Evolutionary conservation across 2,329 filamentous ascomycete genomes (phyloP).

Genomic region (Ophiostoma tasmaniense): DNA sequence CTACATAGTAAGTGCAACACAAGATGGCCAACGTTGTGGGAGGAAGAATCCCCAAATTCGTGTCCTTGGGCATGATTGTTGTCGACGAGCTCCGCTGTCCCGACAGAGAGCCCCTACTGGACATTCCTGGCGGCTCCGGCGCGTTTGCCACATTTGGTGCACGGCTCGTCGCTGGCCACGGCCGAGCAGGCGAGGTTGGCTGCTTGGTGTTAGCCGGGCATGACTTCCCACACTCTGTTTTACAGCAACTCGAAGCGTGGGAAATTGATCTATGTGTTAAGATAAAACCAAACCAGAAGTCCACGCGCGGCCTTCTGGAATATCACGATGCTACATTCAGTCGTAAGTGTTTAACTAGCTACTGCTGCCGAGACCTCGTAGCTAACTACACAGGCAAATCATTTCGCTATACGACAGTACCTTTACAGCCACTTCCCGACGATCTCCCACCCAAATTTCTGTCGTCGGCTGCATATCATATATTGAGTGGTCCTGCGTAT

Average conservation of each 20-base stretch:
- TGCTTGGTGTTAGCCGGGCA: neutral
- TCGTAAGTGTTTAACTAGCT: neutral
- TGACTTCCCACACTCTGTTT: neutral
- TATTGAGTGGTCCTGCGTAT: neutral
- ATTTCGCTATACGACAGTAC: neutral
- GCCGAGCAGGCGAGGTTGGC: neutral
- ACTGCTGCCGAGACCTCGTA: too few relatives aligned
- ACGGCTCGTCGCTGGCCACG: neutral
- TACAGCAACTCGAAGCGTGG: neutral
- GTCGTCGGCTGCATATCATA: neutral
- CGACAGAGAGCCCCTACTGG: neutral
- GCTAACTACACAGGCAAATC: neutral
- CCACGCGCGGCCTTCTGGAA: neutral
- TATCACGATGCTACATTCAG: neutral
- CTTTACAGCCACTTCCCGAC: neutral
- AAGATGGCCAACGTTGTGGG: too few relatives aligned
- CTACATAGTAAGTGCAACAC: neutral
- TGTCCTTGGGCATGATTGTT: neutral
- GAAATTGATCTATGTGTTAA: neutral
- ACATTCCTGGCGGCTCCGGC: neutral
- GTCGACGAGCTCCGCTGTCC: neutral
- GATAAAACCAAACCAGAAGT: neutral
- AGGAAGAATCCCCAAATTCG: too few relatives aligned
- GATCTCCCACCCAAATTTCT: neutral
- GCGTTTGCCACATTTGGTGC: neutral